phyloP scores from a whole-genome alignment of 202 grass and related monocot species.

The Hordeum pubiflorum region DNA sequence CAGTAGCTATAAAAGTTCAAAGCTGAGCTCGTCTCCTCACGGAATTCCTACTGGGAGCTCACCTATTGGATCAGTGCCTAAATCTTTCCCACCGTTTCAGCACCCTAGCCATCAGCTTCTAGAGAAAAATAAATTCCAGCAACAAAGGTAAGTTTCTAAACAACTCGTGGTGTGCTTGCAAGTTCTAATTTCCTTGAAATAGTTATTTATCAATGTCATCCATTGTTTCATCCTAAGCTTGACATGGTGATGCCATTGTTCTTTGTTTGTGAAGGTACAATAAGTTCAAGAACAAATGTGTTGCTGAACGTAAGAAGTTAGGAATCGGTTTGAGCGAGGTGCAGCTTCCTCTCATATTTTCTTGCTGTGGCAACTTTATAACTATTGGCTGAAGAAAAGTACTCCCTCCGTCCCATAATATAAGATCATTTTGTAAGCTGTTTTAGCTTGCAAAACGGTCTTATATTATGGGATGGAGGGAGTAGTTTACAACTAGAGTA shows the following conservation, averaged over 20 bases:
- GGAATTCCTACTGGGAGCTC: constrained; percentile 68
- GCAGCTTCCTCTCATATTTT: constrained; percentile 8
- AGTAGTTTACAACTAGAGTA: not conserved
- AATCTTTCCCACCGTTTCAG: constrained; percentile 88
- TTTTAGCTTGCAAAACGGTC: too few species aligned
- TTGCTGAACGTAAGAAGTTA: constrained; percentile 81
- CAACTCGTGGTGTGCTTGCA: not conserved
- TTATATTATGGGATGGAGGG: too few species aligned
- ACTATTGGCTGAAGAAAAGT: not conserved
- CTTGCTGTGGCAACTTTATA: not conserved
- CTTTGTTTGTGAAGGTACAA: constrained; percentile 67
- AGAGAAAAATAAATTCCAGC: constrained; percentile 93
- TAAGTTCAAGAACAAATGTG: constrained; percentile 84
- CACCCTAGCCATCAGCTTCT: constrained; percentile 84
- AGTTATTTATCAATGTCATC: not conserved
- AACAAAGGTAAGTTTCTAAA: constrained; percentile 67
- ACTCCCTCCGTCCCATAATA: too few species aligned
- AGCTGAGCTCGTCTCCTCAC: constrained; percentile 52
- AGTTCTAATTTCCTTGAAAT: not conserved
- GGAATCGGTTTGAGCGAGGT: constrained; percentile 91
- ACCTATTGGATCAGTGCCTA: constrained; percentile 80
- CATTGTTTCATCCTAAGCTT: constrained; percentile 15
- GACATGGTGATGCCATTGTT: constrained; percentile 17
- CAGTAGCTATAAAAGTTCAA: constrained; percentile 48
- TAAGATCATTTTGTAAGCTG: too few species aligned